Conservation (phyloP, 179 eudicot genomes). For the Actinidia polygama region DNA sequence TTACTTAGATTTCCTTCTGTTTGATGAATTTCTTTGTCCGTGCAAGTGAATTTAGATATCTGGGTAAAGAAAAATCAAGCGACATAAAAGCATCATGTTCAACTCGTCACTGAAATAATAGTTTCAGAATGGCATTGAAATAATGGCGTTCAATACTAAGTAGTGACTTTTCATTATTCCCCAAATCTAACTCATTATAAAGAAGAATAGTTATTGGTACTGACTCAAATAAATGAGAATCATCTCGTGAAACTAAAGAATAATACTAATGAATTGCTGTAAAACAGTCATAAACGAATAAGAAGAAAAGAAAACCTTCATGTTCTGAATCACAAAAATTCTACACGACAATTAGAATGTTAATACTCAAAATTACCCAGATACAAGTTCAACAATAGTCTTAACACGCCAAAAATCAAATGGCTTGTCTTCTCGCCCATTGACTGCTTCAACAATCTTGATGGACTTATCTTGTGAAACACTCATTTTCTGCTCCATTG, state of each 20-base stretch:
- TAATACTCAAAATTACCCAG: background rate
- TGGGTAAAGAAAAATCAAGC: background rate
- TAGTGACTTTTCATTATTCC: background rate
- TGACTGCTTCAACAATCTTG: constrained; percentile 30
- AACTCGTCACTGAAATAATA: background rate
- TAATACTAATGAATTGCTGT: background rate
- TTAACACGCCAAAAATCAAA: constrained; percentile 43
- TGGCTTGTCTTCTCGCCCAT: constrained; percentile 36
- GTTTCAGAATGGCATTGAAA: too few relatives aligned
- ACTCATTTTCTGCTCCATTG: constrained; percentile 27
- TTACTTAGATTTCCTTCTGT: background rate
- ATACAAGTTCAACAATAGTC: constrained; percentile 3
- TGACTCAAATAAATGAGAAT: background rate
- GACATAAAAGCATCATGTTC: background rate
- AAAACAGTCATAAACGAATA: background rate
- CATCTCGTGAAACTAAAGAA: constrained; percentile 14
- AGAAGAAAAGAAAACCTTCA: too few relatives aligned
- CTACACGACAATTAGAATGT: background rate
- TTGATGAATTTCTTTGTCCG: background rate
- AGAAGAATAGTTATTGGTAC: background rate
- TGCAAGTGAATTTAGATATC: background rate
- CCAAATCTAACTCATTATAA: background rate
- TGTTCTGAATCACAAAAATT: background rate
- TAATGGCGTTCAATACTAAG: too few relatives aligned
- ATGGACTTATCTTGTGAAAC: constrained; percentile 26